Conservation (phyloP, 2,329 filamentous ascomycete genomes). For the Elsinoe necatrix region DNA sequence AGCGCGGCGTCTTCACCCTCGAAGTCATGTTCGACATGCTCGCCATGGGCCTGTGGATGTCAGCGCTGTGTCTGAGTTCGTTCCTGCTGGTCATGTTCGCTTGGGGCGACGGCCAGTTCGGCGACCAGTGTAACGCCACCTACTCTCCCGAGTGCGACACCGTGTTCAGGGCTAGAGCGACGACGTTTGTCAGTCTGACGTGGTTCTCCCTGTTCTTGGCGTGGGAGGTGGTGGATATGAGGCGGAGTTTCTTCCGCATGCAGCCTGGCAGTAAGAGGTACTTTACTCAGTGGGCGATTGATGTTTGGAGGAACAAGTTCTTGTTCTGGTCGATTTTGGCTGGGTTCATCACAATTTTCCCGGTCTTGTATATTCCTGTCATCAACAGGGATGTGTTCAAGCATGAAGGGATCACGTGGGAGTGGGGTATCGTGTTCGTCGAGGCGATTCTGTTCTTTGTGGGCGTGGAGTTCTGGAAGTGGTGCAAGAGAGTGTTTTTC, state of each 20-base stretch:
- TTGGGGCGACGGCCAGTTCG: conserved; percentile 47
- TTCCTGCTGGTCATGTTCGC: conserved; percentile 59
- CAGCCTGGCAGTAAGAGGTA: conserved; percentile 53
- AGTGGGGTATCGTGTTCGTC: conserved; percentile 61
- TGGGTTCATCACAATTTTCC: conserved; percentile 40
- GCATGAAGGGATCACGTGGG: conserved; percentile 57
- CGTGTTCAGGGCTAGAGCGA: conserved; percentile 63
- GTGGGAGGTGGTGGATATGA: conserved; percentile 69
- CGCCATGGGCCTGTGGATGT: conserved; percentile 72
- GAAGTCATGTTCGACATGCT: conserved; percentile 73
- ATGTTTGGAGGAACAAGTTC: conserved; percentile 66
- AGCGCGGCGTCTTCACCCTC: conserved; percentile 63
- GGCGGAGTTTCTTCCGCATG: conserved; percentile 67
- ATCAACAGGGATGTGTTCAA: conserved; percentile 59
- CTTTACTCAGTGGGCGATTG: conserved; percentile 57
- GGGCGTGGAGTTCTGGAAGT: conserved; percentile 60
- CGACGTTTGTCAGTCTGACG: conserved; percentile 64
- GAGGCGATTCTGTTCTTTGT: conserved; percentile 53
- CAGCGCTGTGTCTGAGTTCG: conserved; percentile 52
- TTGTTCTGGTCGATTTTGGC: conserved; percentile 38
- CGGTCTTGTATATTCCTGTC: conserved; percentile 55
- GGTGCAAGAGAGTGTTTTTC: conserved; percentile 51
- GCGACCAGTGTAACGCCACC: conserved; percentile 48
- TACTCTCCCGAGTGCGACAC: conserved; percentile 50
- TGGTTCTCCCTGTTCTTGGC: conserved; percentile 71